These are phyloP conservation scores for Petunia axillaris DNA, from an alignment of 257 asterid genomes.

Conservation along the genomic window DNA sequence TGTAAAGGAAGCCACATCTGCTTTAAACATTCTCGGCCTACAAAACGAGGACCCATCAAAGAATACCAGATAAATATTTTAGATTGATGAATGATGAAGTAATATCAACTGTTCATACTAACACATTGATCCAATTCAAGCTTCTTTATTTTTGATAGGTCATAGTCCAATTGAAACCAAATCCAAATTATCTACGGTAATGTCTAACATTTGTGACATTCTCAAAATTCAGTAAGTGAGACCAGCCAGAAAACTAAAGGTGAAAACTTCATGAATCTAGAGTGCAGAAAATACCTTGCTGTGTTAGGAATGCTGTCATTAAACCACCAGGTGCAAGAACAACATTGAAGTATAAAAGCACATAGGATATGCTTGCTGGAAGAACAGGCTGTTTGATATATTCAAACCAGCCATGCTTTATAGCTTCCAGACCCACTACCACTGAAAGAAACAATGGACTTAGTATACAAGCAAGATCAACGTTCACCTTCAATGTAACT, in stretches of 20 bases:
- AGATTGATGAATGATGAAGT: neutral
- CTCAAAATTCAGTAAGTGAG: slow-evolving; percentile 20
- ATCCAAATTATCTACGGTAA: neutral
- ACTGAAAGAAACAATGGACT: slow-evolving; percentile 43
- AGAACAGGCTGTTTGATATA: slow-evolving; percentile 95
- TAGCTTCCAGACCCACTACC: slow-evolving; percentile 58
- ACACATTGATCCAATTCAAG: neutral
- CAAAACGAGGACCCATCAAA: neutral
- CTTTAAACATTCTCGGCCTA: too few species aligned
- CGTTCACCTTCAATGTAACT: slow-evolving; percentile 20
- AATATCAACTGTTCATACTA: neutral
- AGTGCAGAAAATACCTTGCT: slow-evolving; percentile 59
- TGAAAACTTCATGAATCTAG: slow-evolving; percentile 30
- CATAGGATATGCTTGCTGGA: slow-evolving; percentile 95
- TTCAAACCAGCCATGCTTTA: slow-evolving; percentile 89
- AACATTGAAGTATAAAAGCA: slow-evolving; percentile 79
- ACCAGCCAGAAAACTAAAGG: slow-evolving; percentile 5
- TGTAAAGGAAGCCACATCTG: neutral
- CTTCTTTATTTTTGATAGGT: neutral
- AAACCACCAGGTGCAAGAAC: slow-evolving; percentile 94
- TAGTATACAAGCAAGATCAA: slow-evolving; percentile 34
- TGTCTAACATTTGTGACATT: neutral
- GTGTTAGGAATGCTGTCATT: slow-evolving; percentile 97
- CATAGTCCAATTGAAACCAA: neutral
- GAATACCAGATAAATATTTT: neutral